Conservation (phyloP, 371 early-diverging fungal genomes). For the Actinomucor elegans region DNA sequence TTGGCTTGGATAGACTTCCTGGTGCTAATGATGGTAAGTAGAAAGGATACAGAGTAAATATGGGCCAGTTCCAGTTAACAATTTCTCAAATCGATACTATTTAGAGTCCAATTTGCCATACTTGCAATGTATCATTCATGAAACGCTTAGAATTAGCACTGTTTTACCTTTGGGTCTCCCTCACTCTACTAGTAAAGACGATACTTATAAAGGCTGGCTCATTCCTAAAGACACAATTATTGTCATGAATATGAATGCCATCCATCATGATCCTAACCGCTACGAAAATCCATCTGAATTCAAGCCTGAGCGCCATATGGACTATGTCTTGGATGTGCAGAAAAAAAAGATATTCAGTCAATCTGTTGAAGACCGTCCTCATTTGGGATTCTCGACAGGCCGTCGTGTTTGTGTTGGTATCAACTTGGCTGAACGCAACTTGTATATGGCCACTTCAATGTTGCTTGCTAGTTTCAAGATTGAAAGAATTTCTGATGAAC, state of each 20-base stretch:
- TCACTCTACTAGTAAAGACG: slow-evolving; percentile 43
- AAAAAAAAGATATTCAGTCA: slow-evolving; percentile 16
- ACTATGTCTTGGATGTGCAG: slow-evolving; percentile 13
- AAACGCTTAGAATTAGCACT: slow-evolving; percentile 40
- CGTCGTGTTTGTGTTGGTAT: slow-evolving; percentile 54
- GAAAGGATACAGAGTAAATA: too few relatives aligned
- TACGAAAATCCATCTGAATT: slow-evolving; percentile 36
- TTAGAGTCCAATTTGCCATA: slow-evolving; percentile 33
- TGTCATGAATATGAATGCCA: slow-evolving; percentile 44
- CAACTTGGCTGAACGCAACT: slow-evolving; percentile 47
- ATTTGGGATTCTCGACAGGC: slow-evolving; percentile 47
- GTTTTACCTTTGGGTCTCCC: slow-evolving; percentile 49
- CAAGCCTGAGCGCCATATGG: slow-evolving; percentile 43
- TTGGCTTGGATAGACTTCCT: slow-evolving; percentile 42
- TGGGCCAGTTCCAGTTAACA: too few relatives aligned
- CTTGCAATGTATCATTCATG: slow-evolving; percentile 49
- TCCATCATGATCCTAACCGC: slow-evolving; percentile 32
- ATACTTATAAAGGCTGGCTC: slow-evolving; percentile 37
- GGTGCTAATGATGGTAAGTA: slow-evolving; percentile 33
- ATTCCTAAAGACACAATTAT: slow-evolving; percentile 52
- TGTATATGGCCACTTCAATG: slow-evolving; percentile 40
- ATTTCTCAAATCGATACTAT: not conserved
- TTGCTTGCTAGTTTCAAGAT: slow-evolving; percentile 40
- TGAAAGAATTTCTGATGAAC: slow-evolving; percentile 19
- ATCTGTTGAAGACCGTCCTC: slow-evolving; percentile 37